Conservation (phyloP, 106 monocot genomes). For the Acorus gramineus region DNA sequence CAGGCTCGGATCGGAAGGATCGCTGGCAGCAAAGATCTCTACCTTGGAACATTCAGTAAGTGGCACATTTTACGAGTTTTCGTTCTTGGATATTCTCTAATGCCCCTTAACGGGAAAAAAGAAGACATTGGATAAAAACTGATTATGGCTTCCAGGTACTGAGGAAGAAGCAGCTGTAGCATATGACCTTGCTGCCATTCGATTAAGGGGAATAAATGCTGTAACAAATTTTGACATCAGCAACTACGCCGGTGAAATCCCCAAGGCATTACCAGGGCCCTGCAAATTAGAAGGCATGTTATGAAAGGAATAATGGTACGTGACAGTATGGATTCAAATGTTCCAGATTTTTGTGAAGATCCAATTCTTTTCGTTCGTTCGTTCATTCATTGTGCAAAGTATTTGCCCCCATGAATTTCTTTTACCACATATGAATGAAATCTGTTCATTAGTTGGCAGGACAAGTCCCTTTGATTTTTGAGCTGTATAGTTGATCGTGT, state of each 20-base stretch:
- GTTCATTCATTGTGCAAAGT: no score
- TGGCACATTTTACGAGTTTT: constrained; percentile 6
- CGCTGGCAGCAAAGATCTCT: constrained; percentile 37
- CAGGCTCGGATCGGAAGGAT: constrained; percentile 46
- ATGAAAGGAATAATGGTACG: no score
- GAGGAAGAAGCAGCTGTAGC: constrained; percentile 57
- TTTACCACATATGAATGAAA: no score
- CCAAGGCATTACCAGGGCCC: constrained; percentile 1
- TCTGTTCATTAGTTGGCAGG: no score
- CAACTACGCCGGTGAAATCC: constrained; percentile 26
- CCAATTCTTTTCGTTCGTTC: not conserved
- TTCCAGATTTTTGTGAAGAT: not conserved
- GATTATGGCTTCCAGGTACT: not conserved
- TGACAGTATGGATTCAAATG: not conserved
- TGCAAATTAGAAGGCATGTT: not conserved
- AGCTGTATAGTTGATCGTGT: no score
- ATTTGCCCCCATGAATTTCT: no score
- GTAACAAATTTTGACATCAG: constrained; percentile 51
- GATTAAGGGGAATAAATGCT: constrained; percentile 29
- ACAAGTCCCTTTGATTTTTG: no score
- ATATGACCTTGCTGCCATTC: constrained; percentile 42
- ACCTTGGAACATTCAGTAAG: constrained; percentile 51
- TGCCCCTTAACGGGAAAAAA: no score
- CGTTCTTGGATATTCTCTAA: not conserved
- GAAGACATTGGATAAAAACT: no score